A percentile compares a stretch with the other conserved stretches of the same genome.
phyloP scores from a whole-genome alignment of 2,329 filamentous ascomycete genomes.

The Colletotrichum sp. region DNA sequence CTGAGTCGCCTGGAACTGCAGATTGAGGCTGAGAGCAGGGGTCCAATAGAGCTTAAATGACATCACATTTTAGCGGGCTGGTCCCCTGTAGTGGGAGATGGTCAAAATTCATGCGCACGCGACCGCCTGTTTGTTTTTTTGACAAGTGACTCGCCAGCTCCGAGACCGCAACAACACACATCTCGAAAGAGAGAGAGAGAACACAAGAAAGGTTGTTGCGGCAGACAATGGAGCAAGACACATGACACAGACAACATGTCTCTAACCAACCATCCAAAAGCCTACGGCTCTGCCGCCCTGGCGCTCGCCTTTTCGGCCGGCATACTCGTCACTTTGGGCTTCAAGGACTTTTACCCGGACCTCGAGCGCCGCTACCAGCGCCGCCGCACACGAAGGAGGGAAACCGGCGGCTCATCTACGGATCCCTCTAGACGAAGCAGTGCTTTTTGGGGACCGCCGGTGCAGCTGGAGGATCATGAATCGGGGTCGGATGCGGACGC shows the following conservation, averaged over 20 bases:
- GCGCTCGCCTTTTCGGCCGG: conserved; percentile 79
- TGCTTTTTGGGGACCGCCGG: conserved; percentile 50
- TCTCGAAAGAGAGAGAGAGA: neutral
- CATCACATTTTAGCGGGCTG: conserved; percentile 15
- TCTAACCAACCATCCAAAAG: conserved; percentile 64
- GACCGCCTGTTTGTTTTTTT: neutral
- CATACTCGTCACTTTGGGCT: conserved; percentile 74
- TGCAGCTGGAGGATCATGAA: conserved; percentile 64
- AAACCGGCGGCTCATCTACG: conserved; percentile 8
- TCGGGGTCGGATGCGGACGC: conserved; percentile 29
- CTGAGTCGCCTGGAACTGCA: neutral
- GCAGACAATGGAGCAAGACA: conserved; percentile 6
- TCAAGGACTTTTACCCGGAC: conserved; percentile 82
- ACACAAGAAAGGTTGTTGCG: neutral
- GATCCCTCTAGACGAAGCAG: conserved; percentile 42
- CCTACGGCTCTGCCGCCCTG: conserved; percentile 70
- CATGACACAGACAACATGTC: conserved; percentile 51
- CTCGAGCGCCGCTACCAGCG: conserved; percentile 69
- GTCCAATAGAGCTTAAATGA: conserved; percentile 9
- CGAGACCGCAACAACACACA: neutral
- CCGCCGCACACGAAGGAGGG: conserved; percentile 32
- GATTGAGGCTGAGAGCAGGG: conserved; percentile 13
- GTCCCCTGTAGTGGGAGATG: conserved; percentile 1
- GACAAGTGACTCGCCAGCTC: neutral
- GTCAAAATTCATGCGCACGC: neutral